A percentile compares a stretch with the other conserved stretches of the same genome.
Evolutionary conservation across 108 stramenopile genomes (phyloP).

Genomic region (Aurantiochytrium sp.): DNA sequence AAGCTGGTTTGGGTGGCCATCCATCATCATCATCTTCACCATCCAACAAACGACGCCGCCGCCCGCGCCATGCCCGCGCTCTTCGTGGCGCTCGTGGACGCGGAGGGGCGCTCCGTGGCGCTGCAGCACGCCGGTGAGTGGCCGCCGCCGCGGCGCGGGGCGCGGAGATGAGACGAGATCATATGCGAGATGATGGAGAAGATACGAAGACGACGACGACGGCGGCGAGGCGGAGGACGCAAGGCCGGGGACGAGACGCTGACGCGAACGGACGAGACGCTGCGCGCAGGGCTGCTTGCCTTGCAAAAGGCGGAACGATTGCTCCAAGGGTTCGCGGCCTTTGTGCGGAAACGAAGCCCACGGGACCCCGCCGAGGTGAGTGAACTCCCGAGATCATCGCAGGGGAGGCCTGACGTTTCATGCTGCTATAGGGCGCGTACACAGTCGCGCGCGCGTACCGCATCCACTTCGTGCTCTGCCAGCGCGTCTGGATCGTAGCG

Average conservation of each 20-base stretch:
- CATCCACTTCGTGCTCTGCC: neutral
- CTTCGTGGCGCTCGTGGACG: constrained; percentile 6
- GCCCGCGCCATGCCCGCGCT: constrained; percentile 5
- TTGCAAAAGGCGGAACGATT: neutral
- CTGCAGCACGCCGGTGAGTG: neutral
- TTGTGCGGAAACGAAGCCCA: neutral
- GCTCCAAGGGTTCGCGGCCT: neutral
- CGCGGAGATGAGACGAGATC: no score
- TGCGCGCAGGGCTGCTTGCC: neutral
- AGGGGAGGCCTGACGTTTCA: no score
- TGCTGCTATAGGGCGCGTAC: neutral
- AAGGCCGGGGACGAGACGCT: no score
- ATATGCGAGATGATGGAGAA: no score
- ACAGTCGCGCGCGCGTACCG: neutral
- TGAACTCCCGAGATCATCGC: no score
- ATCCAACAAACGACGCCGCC: no score
- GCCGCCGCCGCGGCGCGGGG: neutral
- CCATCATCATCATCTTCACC: no score
- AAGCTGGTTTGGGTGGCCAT: neutral
- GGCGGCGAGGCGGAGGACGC: no score
- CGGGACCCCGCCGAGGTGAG: neutral
- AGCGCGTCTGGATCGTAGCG: neutral
- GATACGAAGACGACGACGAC: no score
- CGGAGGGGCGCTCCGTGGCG: neutral
- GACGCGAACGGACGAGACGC: no score